Conservation (phyloP, 2,329 filamentous ascomycete species). For the Immersiporthe knoxdaviesiana region DNA sequence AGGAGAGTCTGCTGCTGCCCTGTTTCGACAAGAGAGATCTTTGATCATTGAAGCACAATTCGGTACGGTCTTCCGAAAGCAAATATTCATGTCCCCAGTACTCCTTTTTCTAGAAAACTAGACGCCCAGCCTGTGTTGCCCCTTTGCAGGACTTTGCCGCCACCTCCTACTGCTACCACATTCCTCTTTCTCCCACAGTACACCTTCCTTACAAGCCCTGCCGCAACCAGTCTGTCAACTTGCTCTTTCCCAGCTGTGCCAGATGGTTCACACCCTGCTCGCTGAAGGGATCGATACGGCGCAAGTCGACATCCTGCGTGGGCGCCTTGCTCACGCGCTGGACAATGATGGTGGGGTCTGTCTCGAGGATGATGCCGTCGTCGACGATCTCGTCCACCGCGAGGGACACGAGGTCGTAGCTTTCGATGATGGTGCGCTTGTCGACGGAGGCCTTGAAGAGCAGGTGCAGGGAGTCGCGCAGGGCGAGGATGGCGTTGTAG, state of each 20-base stretch:
- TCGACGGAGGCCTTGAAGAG: slow-evolving; percentile 97
- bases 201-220: slow-evolving; percentile 66
- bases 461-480: slow-evolving; percentile 87
- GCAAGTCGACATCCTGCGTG: slow-evolving; percentile 86
- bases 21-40: neutral
- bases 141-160: neutral
- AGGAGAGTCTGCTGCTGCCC: neutral
- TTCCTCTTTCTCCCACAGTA: slow-evolving; percentile 8
- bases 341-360: slow-evolving; percentile 91
- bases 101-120: slow-evolving; percentile 31
- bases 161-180: neutral
- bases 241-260: slow-evolving; percentile 90
- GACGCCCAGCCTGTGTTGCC: slow-evolving; percentile 24
- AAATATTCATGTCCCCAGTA: slow-evolving; percentile 25
- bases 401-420: slow-evolving; percentile 94
- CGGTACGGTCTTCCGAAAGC: slow-evolving; percentile 26
- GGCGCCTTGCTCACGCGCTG: slow-evolving; percentile 92
- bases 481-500: slow-evolving; percentile 90
- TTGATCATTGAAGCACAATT: slow-evolving; percentile 6
- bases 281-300: slow-evolving; percentile 85
- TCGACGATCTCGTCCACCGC: slow-evolving; percentile 95
- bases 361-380: slow-evolving; percentile 96
- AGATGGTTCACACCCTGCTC: slow-evolving; percentile 95
- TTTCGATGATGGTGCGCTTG: slow-evolving; percentile 96
- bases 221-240: slow-evolving; percentile 87